Conservation (phyloP, 2,329 filamentous ascomycete species). For the Chaetomium sp. region DNA sequence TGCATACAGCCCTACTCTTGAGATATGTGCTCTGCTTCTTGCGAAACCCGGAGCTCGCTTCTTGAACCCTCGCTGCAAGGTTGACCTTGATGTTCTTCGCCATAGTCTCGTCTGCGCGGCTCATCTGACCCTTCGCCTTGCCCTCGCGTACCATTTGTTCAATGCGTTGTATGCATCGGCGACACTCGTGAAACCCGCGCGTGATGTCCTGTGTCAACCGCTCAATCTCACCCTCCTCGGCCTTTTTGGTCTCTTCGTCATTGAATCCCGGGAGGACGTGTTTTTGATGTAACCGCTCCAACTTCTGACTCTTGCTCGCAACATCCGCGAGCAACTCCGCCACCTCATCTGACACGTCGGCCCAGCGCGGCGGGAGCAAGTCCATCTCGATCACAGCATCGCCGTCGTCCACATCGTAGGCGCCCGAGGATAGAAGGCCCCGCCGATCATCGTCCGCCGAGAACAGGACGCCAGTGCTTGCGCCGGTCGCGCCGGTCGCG, state of each 20-base stretch:
- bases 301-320: constrained; percentile 75
- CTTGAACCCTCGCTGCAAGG: constrained; percentile 83
- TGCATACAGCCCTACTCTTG: constrained; percentile 66
- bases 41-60: constrained; percentile 86
- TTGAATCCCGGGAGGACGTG: constrained; percentile 96
- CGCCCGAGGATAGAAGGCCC: constrained; percentile 79
- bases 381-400: constrained; percentile 99
- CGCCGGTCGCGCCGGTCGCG: constrained; percentile 41
- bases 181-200: constrained; percentile 83
- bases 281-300: constrained; percentile 95
- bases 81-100: constrained; percentile 94
- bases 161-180: constrained; percentile 83
- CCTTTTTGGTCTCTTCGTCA: constrained; percentile 84
- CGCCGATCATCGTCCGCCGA: constrained; percentile 60
- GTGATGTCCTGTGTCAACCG: constrained; percentile 88
- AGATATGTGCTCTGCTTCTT: constrained; percentile 98
- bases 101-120: constrained; percentile 88
- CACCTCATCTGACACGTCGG: constrained; percentile 92
- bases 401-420: constrained; percentile 82
- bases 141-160: constrained; percentile 85
- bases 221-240: constrained; percentile 90
- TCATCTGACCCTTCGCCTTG: constrained; percentile 70
- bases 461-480: constrained; percentile 60
- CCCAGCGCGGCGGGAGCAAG: constrained; percentile 90
- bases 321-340: constrained; percentile 79